A percentile compares a stretch with the other conserved stretches of the same genome.
phyloP scores from a whole-genome alignment of 345 rosid species.

The Rubroshorea leprosula region DNA sequence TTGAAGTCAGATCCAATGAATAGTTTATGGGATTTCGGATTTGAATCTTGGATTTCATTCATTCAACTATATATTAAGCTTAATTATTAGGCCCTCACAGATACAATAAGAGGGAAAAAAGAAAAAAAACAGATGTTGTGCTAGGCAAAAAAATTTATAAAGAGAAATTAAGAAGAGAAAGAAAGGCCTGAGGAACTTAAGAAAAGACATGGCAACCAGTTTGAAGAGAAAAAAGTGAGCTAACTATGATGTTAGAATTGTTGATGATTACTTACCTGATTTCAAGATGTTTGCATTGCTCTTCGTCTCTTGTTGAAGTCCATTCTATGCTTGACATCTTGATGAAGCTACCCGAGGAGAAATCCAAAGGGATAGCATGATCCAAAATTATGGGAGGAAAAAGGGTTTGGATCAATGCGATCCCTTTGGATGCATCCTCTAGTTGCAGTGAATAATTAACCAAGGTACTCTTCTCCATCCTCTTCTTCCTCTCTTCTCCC shows the following conservation, averaged over 20 bases:
- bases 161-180: not conserved
- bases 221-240: too few species aligned
- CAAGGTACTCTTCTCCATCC: not conserved
- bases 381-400: slow-evolving; percentile 28
- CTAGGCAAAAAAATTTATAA: too few species aligned
- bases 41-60: slow-evolving; percentile 1
- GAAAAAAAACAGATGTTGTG: not conserved
- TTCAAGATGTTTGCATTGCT: too few species aligned
- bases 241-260: too few species aligned
- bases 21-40: slow-evolving; percentile 6
- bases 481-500: not conserved
- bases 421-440: slow-evolving; percentile 99
- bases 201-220: too few species aligned
- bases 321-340: not conserved
- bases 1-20: slow-evolving; percentile 18
- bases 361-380: slow-evolving; percentile 95
- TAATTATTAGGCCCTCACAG: not conserved
- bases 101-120: not conserved
- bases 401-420: slow-evolving; percentile 88
- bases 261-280: too few species aligned
- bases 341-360: slow-evolving; percentile 63
- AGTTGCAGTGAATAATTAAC: slow-evolving; percentile 41
- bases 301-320: too few species aligned
- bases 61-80: slow-evolving; percentile 1
- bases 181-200: too few species aligned